Conservation (phyloP, 108 stramenopile species). For the Nitzschia sp. region DNA sequence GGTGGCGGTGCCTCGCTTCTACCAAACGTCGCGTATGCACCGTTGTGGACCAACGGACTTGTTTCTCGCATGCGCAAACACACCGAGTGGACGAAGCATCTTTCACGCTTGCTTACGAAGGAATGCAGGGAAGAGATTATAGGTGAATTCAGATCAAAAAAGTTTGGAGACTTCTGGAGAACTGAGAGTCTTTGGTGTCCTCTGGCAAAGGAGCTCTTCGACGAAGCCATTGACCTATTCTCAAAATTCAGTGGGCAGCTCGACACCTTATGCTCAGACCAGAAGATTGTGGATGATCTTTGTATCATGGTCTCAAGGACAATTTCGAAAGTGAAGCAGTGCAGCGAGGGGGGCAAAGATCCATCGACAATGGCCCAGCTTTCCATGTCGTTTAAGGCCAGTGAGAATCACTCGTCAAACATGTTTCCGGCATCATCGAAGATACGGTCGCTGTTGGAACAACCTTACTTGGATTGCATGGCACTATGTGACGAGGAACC, state of each 20-base stretch:
- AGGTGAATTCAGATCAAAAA: conserved; percentile 13
- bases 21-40: neutral
- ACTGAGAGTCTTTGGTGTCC: conserved; percentile 18
- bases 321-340: neutral
- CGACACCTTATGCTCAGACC: neutral
- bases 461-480: conserved; percentile 25
- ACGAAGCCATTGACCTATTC: conserved; percentile 11
- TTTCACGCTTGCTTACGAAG: neutral
- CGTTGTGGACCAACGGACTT: conserved; percentile 13
- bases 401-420: neutral
- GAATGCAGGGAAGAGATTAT: conserved; percentile 18
- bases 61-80: conserved; percentile 6
- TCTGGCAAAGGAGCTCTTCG: conserved; percentile 17
- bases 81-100: neutral
- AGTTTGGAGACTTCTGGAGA: conserved; percentile 15
- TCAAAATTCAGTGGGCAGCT: conserved; percentile 7
- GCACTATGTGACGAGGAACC: conserved; percentile 21
- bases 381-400: neutral
- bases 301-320: conserved; percentile 9
- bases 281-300: conserved; percentile 3
- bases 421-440: neutral
- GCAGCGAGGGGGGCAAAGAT: neutral
- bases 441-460: neutral
- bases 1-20: neutral
- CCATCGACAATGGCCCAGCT: neutral